Evolutionary conservation across 169 alveolate species (phyloP), one percentile per base, ranked within the genome.

Genomic region (Plasmodium fragile): DNA sequence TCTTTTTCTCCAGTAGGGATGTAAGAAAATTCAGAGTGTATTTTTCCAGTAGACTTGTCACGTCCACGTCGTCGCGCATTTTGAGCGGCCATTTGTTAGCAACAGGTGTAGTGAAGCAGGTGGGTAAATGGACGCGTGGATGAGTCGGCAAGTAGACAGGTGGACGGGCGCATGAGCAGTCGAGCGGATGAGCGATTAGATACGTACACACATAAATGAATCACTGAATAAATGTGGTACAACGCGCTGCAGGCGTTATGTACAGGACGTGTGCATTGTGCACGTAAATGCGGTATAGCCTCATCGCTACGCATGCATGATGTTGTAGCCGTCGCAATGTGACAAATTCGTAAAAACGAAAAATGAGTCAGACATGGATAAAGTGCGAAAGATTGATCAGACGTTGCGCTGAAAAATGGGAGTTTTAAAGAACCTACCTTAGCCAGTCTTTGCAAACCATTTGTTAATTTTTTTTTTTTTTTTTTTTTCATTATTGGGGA

Each of bases 11-110:
- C 32, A 87, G 13, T 22, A 87, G 52, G 6, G 45, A 55, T n/a
- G 80, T 39, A 77, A 87, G 28, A 77, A 87, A 87, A 77, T 32
- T 70, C 25, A 65, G 43, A 34, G 80, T 78, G 25, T 25, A 78
- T 30, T 87, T 78, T 87, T 87, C 93, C 34, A 87, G 71, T n/a
- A 78, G 43, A 30, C 52, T 53, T 53, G 81, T 77, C n/a, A 87
- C 53, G 70, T 77, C 93, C 39, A 22, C 22, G 18, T n/a, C 25
- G 81, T 16, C 69, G 13, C 69, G 11, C 93, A 87, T 87, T 75
- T 28, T 73, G 5, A 32, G 18, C 18, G 32, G 0, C 22, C 53
- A 72, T 72, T 72, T 72, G 39, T 32, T 72, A 30, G 39, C 16
- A 59, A 18, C 16, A 13, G 25, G 25, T n/a, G 13, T 16, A 22